Base-by-base conservation (phyloP, 805 yeast species). In the Suhomyces sp. region DNA sequence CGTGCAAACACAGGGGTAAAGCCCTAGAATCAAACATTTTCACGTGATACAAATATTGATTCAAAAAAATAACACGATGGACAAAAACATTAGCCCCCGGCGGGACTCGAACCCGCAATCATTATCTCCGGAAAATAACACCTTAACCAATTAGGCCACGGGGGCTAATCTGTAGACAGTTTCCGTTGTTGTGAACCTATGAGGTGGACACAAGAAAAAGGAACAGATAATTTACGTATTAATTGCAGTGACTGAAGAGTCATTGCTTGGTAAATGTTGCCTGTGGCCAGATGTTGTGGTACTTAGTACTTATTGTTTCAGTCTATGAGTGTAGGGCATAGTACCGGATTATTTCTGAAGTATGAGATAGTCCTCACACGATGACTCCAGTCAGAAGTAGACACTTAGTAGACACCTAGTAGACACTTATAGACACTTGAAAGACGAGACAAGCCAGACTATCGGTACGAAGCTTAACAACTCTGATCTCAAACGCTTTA, bases 81-180 rank as follows among this genome's bases (percentile, higher is more conserved):
- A 4, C 15, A 35, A 35, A 56, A 58, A 56, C 55, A 33, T 19
- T 46, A 77, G 75, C 83, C 83, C 86, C 78, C 76, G 84, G 85
- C 85, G 85, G 86, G 87, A 82, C 84, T 82, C 86, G 87, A 82
- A 82, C 87, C 85, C 87, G 84, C 86, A 82, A 82, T 82, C 87
- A 74, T 77, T 73, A 76, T 77, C 82, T 72, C 86, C 87, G 87
- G 87, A 82, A 75, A 80, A 80, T 80, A 77, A 81, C 80, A 83
- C 85, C 86, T 80, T 82, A 80, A 82, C 86, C 87, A 81, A 73
- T 82, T 82, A 81, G 86, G 85, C 87, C 86, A 82, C 85, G 75
- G 77, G 85, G 83, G 84, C 85, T 51, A 22, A 36, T 53, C 45
- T 19, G 44, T 48, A 40, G 0, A 38, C 42, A 1, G 13, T n/a